phyloP scores from a whole-genome alignment of 331 rosid species.

The Saraca asoca region DNA sequence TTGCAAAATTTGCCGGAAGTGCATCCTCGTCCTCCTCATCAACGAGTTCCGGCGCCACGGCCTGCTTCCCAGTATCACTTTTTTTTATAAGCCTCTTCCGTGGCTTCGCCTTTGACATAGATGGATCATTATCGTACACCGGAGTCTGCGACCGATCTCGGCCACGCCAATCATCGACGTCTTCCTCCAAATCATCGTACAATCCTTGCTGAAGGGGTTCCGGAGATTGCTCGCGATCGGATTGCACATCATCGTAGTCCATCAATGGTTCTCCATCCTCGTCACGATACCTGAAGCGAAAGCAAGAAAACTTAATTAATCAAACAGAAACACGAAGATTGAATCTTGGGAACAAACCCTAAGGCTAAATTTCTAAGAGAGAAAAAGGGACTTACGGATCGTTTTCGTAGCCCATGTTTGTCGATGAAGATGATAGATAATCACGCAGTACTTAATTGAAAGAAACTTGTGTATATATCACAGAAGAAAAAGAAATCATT shows the following conservation, averaged over 20 bases:
- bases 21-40: slow-evolving; percentile 60
- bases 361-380: slow-evolving; percentile 18
- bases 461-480: too few relatives aligned
- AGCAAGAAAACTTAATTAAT: too few relatives aligned
- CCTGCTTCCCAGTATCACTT: slow-evolving; percentile 45
- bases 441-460: background rate
- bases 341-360: slow-evolving; percentile 31
- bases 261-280: slow-evolving; percentile 98
- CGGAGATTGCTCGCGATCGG: slow-evolving; percentile 79
- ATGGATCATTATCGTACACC: slow-evolving; percentile 58
- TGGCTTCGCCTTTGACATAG: slow-evolving; percentile 61
- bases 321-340: background rate
- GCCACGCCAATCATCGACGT: slow-evolving; percentile 56
- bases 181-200: slow-evolving; percentile 56
- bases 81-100: slow-evolving; percentile 91
- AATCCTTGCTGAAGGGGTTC: slow-evolving; percentile 54
- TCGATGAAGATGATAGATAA: background rate
- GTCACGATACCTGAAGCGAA: slow-evolving; percentile 73
- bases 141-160: slow-evolving; percentile 83
- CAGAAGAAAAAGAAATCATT: background rate
- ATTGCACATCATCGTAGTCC: slow-evolving; percentile 77
- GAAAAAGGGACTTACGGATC: slow-evolving; percentile 57
- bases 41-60: slow-evolving; percentile 53
- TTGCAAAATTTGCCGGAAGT: slow-evolving; percentile 40
- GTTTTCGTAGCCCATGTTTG: slow-evolving; percentile 73